Base-by-base conservation (phyloP, 345 rosid genomes). In the Abelmoschus esculentus region DNA sequence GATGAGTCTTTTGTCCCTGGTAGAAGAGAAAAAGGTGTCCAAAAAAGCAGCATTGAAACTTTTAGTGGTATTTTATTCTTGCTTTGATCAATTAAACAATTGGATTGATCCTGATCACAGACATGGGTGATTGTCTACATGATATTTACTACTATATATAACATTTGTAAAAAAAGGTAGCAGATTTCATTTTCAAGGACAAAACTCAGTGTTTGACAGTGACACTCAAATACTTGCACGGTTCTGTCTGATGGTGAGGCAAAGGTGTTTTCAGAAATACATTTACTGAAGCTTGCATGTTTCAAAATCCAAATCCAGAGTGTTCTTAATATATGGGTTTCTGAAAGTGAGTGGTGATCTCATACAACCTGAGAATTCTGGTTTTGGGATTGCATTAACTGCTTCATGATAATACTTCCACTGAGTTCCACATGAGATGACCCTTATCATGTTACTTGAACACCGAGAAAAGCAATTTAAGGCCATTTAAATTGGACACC, bases 401-500 rank as follows among this genome's bases (percentile, higher is more conserved):
- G 44, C 22, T 34, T 61, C 66, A n/a, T 61, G 47, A 61, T 61
- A 9, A 4, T 32, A 32, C 65, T 60, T 29, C 44, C 42, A 32
- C 64, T 59, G 65, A 54, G 29, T 54, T 53, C 58, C 58, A 53
- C 26, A 53, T 53, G 26, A 18, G 26, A 18, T n/a, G 65, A 61
- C 26, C 19, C 44, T 40, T 1, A 40, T 40, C 44, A 8, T 40
- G 44, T 8, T 7, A 40, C 44, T 40, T n/a, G 26, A 34, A 61
- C 15, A 17, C 47, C 19, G 49, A 17, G 66, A 61, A 36, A 40
- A 28, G 47, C 36, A 61, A 61, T 44, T 4, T 7, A n/a, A 17
- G 49, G 66, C 66, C 29, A 61, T 61, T 61, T 61, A 38, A 61
- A 17, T 17, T 61, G 49, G 66, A 61, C 28, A 38, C 28, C 49